Conservation (phyloP, 192 early-diverging fungal species). For the Rhizophlyctis rosea region DNA sequence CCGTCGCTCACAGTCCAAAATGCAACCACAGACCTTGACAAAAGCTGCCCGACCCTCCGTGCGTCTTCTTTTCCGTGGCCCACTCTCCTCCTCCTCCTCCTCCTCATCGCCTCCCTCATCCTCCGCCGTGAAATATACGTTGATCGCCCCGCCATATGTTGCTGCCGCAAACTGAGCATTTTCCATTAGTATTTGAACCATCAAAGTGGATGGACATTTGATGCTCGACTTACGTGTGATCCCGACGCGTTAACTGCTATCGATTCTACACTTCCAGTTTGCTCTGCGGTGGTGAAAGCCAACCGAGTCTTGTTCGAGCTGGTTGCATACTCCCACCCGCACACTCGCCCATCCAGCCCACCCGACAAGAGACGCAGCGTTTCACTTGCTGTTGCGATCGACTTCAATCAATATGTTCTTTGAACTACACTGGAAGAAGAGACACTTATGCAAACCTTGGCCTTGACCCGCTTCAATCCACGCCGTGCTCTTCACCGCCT, state of each 20-base stretch:
- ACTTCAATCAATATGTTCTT: no score
- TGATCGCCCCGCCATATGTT: conserved; percentile 73
- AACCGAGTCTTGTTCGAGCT: conserved; percentile 5
- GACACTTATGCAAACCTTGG: no score
- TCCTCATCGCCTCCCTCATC: conserved; percentile 27
- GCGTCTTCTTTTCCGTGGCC: conserved; percentile 18
- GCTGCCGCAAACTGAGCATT: conserved; percentile 60
- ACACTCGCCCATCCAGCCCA: conserved; percentile 12
- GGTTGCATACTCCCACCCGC: conserved; percentile 18
- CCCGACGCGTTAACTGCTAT: conserved; percentile 56
- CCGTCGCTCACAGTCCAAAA: no score
- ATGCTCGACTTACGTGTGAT: background rate
- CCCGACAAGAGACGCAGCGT: conserved; percentile 13
- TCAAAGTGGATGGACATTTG: no score
- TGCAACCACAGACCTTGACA: no score
- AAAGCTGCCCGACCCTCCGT: conserved; percentile 14
- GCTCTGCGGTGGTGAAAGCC: conserved; percentile 52
- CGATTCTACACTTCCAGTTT: conserved; percentile 77
- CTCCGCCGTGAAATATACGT: conserved; percentile 63
- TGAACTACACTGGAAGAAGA: no score
- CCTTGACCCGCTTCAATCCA: conserved; percentile 38
- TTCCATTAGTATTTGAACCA: no score
- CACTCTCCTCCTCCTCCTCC: conserved; percentile 2
- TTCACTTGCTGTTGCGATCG: background rate
- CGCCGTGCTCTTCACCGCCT: conserved; percentile 74